Conservation (phyloP, 176 grass and related monocot species). For the Bothriochloa decipiens region DNA sequence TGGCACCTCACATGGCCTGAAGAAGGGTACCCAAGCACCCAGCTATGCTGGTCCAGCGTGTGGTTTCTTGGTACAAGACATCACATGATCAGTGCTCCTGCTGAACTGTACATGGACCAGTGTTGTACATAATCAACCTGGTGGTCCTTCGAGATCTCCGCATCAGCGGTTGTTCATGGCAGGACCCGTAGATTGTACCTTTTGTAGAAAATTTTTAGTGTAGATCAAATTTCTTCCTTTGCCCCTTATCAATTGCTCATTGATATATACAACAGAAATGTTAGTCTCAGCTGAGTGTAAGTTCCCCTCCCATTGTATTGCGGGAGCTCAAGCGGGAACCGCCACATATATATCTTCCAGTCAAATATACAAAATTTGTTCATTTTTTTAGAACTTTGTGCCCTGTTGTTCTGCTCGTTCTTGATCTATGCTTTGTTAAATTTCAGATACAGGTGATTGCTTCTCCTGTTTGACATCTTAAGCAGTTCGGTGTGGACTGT, state of each 20-base stretch:
- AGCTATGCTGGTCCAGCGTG: conserved; percentile 51
- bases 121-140: conserved; percentile 54
- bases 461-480: conserved; percentile 25
- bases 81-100: conserved; percentile 66
- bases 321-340: conserved; percentile 34
- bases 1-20: conserved; percentile 54
- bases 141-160: conserved; percentile 60
- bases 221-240: conserved; percentile 56
- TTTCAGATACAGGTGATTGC: conserved; percentile 16
- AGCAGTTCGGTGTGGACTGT: neutral
- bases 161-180: conserved; percentile 57
- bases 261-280: conserved; percentile 38
- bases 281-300: conserved; percentile 45
- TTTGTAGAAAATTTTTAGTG: conserved; percentile 58
- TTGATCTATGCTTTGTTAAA: neutral
- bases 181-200: conserved; percentile 57
- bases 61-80: conserved; percentile 73
- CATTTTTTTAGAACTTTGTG: conserved; percentile 35
- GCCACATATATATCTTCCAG: conserved; percentile 26
- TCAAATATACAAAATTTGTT: conserved; percentile 51
- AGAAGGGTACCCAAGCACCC: conserved; percentile 43
- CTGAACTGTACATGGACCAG: conserved; percentile 60
- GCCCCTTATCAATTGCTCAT: conserved; percentile 31
- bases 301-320: conserved; percentile 35
- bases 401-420: neutral